Percentiles rank a stretch among this genome's conserved stretches.
Evolutionary conservation across 169 alveolate species (phyloP).

Genomic region (Plasmodium sp.): DNA sequence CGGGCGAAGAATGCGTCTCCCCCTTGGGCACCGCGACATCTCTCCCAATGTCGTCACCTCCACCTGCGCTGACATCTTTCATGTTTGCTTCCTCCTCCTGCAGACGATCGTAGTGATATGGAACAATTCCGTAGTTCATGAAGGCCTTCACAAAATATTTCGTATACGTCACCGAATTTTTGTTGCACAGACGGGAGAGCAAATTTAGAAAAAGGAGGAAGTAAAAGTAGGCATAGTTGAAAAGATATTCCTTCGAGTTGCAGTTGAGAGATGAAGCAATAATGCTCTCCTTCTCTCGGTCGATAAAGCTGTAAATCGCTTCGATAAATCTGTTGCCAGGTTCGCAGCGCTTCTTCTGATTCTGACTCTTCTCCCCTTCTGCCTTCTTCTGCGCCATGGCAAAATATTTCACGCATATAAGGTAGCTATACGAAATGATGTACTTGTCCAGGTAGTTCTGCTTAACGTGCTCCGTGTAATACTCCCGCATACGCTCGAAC

Average conservation of each 20-base stretch:
- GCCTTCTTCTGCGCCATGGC: not conserved
- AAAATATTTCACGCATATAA: constrained; percentile 44
- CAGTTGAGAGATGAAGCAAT: not conserved
- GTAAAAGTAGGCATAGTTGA: constrained; percentile 59
- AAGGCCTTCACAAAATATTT: constrained; percentile 59
- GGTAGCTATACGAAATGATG: constrained; percentile 59
- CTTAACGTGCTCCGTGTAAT: constrained; percentile 20
- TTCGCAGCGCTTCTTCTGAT: not conserved
- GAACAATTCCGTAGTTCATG: constrained; percentile 44
- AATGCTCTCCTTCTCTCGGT: constrained; percentile 2
- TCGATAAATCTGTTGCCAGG: constrained; percentile 11
- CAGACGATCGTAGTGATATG: not conserved
- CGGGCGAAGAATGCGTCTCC: not conserved
- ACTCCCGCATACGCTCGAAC: constrained; percentile 52
- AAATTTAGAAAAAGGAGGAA: constrained; percentile 53
- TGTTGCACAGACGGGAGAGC: constrained; percentile 47
- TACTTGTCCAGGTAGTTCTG: constrained; percentile 52
- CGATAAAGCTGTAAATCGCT: constrained; percentile 22
- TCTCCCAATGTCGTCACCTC: not conserved
- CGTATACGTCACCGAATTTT: constrained; percentile 54
- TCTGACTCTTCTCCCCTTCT: not conserved
- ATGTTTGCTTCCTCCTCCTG: constrained; percentile 6
- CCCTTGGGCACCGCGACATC: not conserved
- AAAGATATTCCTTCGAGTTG: not conserved
- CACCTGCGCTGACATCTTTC: not conserved